Base-by-base conservation (phyloP, 2,329 filamentous ascomycete genomes). In the Chrysoporthe cubensis region DNA sequence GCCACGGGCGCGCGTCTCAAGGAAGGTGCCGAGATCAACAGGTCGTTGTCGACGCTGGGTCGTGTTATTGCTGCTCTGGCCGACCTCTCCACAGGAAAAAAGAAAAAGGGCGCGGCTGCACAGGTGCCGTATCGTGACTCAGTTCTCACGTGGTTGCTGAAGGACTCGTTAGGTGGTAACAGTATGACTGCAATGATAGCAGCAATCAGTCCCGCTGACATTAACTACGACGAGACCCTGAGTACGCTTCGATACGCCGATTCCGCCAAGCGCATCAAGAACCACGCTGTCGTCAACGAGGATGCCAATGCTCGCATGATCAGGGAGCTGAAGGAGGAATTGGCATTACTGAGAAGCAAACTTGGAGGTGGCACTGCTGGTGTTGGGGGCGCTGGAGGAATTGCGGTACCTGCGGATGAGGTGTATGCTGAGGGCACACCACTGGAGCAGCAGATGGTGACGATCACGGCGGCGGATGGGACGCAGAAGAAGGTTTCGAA, bases 171-270 rank as follows among this genome's bases (percentile, higher is more conserved):
- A 6, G 96, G 96, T 77, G 96, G 96, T 75, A 99, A 99, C 84
- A 98, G 95, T 78, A 95, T 98, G 92, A 99, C 96, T 34, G 96
- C 96, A 69, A 99, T 99, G 96, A 99, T 99, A 84, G 96, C 96
- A 62, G 95, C 95, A 64, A 97, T 99, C 76, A 97, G 94, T 75
- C 96, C 96, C 4, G 96, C 96, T 65, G 96, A 99, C 80, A 98
- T 98, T 82, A 99, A 99, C 80, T 98, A 97, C 76, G 96, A 99
- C 72, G 96, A 99, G 80, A 99, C 96, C 0, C 85, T 99, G 21
- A 96, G 94, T 77, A 99, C 96, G 0, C 85, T 99, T 40, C 89
- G 96, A 75, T 99, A 99, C 79, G 96, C 96, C 66, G 95, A 99
- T 77, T 97, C 94, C 8, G 96, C 96, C 37, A 99, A 99, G 82